Evolutionary conservation across 257 asterid species (phyloP).

Genomic region (Rauvolfia tetraphylla): DNA sequence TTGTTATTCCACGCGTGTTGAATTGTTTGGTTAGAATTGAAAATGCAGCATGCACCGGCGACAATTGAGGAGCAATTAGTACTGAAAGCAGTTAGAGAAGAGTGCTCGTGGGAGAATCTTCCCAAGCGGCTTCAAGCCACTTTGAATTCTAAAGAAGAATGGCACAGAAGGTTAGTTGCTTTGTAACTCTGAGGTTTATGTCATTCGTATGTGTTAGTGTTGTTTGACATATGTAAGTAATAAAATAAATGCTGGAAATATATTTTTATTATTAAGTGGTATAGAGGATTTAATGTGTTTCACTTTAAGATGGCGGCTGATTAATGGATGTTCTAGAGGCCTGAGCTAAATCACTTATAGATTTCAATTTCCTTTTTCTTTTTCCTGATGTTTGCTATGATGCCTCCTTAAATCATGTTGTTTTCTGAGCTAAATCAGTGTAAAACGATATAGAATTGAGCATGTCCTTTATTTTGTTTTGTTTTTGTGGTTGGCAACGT

Average conservation of each 20-base stretch:
- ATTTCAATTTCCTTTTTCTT: too few relatives aligned
- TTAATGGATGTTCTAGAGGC: neutral
- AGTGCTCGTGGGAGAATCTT: constrained; percentile 79
- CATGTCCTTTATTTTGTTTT: neutral
- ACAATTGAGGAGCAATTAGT: constrained; percentile 90
- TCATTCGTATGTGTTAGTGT: neutral
- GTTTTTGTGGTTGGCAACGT: neutral
- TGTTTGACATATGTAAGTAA: neutral
- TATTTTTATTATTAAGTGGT: neutral
- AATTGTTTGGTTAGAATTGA: neutral
- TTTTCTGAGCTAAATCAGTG: neutral
- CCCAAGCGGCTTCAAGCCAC: constrained; percentile 94
- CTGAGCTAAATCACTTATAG: neutral
- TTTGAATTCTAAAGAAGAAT: constrained; percentile 84
- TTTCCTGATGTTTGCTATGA: too few relatives aligned
- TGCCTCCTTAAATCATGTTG: neutral
- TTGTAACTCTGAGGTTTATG: neutral
- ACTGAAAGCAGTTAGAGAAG: constrained; percentile 73
- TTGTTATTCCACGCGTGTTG: neutral
- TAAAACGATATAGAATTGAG: neutral
- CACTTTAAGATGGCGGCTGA: neutral
- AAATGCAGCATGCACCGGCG: constrained; percentile 72
- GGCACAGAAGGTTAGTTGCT: constrained; percentile 71
- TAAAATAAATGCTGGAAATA: neutral
- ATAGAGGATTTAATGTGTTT: neutral